These are phyloP conservation scores for Ceratobasidium sp. DNA, from an alignment of 1,284 basidiomycete genomes.

Conservation along the genomic window DNA sequence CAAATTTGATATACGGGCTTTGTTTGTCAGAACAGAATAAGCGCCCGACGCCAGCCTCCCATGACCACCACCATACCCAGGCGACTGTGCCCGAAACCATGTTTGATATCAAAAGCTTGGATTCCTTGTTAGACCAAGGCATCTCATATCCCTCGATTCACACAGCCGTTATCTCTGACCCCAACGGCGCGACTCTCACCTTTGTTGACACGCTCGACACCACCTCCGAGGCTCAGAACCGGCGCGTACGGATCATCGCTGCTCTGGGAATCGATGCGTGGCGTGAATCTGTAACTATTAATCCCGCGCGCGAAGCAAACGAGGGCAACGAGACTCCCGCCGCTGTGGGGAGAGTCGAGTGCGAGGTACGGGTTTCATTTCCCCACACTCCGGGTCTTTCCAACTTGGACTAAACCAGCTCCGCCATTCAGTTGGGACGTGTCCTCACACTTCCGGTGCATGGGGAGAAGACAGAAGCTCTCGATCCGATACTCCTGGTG, in stretches of 20 bases:
- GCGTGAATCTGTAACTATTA: conserved; percentile 31
- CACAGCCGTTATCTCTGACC: conserved; percentile 37
- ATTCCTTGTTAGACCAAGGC: conserved; percentile 27
- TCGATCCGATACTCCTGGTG: conserved; percentile 31
- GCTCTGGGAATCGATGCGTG: conserved; percentile 34
- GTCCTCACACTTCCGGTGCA: conserved; percentile 37
- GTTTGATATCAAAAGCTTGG: conserved; percentile 37
- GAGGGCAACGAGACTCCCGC: not conserved
- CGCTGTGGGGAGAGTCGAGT: conserved; percentile 35
- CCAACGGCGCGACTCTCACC: conserved; percentile 28
- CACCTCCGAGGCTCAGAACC: conserved; percentile 37
- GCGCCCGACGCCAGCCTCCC: conserved; percentile 7
- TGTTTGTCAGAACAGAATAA: conserved; percentile 28
- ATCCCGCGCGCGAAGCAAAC: conserved; percentile 9
- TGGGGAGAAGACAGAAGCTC: conserved; percentile 21
- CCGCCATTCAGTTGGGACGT: conserved; percentile 19
- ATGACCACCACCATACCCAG: conserved; percentile 21
- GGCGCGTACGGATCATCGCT: conserved; percentile 30
- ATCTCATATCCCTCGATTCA: conserved; percentile 31
- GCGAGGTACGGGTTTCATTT: conserved; percentile 19
- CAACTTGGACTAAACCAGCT: not conserved
- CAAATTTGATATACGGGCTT: conserved; percentile 22
- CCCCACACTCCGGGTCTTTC: conserved; percentile 14
- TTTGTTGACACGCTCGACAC: conserved; percentile 39
- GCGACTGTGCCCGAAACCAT: conserved; percentile 5